Base-by-base conservation (phyloP, 225 moss, liverwort and hornwort genomes). In the Neckera pumila region DNA sequence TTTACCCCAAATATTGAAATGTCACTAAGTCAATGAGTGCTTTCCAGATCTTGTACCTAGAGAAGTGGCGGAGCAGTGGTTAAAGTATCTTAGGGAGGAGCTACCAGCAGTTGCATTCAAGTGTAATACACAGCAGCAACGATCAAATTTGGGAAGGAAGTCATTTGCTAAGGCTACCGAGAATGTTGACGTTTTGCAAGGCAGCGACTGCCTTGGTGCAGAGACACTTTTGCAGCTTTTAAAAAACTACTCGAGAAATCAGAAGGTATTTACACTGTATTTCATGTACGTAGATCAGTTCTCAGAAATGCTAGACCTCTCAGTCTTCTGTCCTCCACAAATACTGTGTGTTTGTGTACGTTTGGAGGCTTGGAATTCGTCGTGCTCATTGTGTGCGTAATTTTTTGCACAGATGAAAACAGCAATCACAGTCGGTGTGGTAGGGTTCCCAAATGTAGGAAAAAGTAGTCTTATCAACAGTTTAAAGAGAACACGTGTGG, bases 391-490 rank as follows among this genome's bases (percentile, higher is more conserved):
- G 80, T 47, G 80, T 89, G 76, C 58, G 79, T 87, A 26, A n/a
- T 76, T 76, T 81, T 62, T 78, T 78, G 82, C 60, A 64, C 93
- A 98, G 98, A 95, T 98, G 89, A 98, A 97, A 93, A 98, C 96
- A 86, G 97, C 97, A 63, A 95, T 98, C 66, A 96, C 97, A 78
- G 98, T 98, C 45, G 98, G 97, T 67, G 95, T 98, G 40, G 98
- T 98, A 87, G 98, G 98, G 66, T 98, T 95, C 80, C 98, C 97
- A 80, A 98, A 98, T 91, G 98, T 98, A 87, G 98, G 98, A 28
- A 98, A 97, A 89, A 98, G 98, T 90, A 97, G 97, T 92, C 91
- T 98, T 25, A 98, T 98, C 87, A 98, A 97, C 92, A 97, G 95
- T 85, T 86, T 98, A 85, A 97, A 97, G 90, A 93, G 97, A 71